Conservation (phyloP, 176 grass and related monocot species). For the Hsuehochloa calcarea region DNA sequence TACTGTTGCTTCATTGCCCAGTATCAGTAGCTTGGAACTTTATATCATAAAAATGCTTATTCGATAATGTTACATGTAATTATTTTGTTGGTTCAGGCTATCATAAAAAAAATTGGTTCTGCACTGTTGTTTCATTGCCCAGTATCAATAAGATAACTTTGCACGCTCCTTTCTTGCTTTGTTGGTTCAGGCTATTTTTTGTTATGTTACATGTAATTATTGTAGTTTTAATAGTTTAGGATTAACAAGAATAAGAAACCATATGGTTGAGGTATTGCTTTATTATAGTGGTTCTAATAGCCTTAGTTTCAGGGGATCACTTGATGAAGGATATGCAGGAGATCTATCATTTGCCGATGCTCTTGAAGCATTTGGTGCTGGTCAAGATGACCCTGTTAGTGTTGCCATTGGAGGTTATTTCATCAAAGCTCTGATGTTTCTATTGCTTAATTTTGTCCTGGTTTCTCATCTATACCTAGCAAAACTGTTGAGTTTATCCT, state of each 20-base stretch:
- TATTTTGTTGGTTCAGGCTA: too few relatives aligned
- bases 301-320: conserved; percentile 59
- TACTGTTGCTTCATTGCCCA: not conserved
- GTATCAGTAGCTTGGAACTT: not conserved
- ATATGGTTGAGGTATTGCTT: not conserved
- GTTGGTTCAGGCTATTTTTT: not conserved
- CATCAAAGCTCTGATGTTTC: conserved; percentile 18
- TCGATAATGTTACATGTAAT: not conserved
- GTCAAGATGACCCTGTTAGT: conserved; percentile 85
- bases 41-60: not conserved
- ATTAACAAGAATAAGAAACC: conserved; percentile 4
- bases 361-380: conserved; percentile 89
- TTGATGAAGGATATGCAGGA: conserved; percentile 79
- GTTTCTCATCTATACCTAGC: conserved; percentile 20
- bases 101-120: too few relatives aligned
- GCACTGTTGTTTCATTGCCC: too few relatives aligned
- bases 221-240: conserved; percentile 2
- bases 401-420: conserved; percentile 91
- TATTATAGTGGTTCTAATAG: conserved; percentile 25
- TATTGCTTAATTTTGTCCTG: conserved; percentile 30
- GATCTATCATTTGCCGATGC: conserved; percentile 81
- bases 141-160: not conserved
- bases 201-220: not conserved
- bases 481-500: conserved; percentile 7
- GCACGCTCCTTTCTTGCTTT: conserved; percentile 11